Base-by-base conservation (phyloP, 2,329 filamentous ascomycete genomes). In the Arachnomyces sp. region DNA sequence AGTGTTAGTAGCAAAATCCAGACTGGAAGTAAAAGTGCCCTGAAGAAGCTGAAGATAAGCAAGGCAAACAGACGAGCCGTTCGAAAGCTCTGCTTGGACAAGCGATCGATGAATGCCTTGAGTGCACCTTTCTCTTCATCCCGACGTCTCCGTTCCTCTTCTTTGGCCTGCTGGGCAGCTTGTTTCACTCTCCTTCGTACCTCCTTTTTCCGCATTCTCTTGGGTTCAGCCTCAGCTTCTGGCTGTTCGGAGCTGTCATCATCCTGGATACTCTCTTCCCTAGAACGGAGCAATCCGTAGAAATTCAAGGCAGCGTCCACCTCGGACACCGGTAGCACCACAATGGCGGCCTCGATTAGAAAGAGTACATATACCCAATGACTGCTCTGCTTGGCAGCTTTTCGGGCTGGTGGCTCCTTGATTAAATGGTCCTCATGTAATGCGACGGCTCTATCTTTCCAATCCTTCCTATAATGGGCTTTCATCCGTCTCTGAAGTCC, bases 301-400 rank as follows among this genome's bases (percentile, higher is more conserved):
- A 12, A 39, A 29, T 13, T 13, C 3, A 39, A n/a, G 17, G 38
- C 38, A n/a, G 31, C 38, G n/a, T 28, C 13, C 3, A 39, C 9
- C 25, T 37, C 35, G 17, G 42, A 43, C 8, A 41, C 38, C 1
- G 42, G 38, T 16, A 41, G 28, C 17, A 33, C 13, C 12, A 43
- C 38, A 13, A 25, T 12, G 20, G 31, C 30, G 4, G 29, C 14
- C 34, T 43, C 42, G 11, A 37, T 16, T 13, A 14, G n/a, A 16
- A 37, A 37, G 12, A 37, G 35, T 8, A 29, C 34, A 11, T 43
- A 43, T 11, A 39, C 40, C 40, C 40, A 43, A 28, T 39, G 40
- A 16, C 40, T 43, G 28, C 40, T 43, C n/a, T 43, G 30, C 12
- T 34, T 38, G 11, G 36, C 25, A 14, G 40, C 36, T 25, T 34